phyloP scores from a whole-genome alignment of 306 rosid genomes.

The Fagus crenata region DNA sequence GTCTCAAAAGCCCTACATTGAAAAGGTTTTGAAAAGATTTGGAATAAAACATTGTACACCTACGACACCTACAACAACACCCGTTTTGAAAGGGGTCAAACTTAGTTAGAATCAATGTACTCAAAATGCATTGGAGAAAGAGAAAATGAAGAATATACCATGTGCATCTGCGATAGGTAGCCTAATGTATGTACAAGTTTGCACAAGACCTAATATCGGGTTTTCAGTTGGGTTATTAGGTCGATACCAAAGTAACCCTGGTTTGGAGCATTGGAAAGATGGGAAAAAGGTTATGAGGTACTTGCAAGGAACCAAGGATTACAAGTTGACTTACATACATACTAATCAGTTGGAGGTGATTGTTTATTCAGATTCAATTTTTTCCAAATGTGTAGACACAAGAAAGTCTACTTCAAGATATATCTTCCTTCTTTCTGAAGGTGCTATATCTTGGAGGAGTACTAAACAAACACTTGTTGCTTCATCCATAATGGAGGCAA shows the following conservation, averaged over 20 bases:
- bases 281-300: background rate
- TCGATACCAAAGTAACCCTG: background rate
- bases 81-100: background rate
- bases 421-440: background rate
- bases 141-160: background rate
- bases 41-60: background rate
- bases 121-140: background rate
- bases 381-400: too few relatives aligned
- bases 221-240: background rate
- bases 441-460: conserved; percentile 9
- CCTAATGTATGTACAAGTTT: background rate
- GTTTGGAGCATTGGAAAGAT: conserved; percentile 14
- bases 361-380: too few relatives aligned
- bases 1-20: background rate
- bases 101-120: background rate
- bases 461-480: background rate
- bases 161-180: conserved; percentile 3
- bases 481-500: background rate
- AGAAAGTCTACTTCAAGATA: too few relatives aligned
- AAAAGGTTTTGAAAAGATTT: background rate
- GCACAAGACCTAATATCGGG: background rate
- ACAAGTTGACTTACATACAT: background rate
- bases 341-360: background rate
- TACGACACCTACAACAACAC: background rate
- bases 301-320: background rate